Evolutionary conservation across 352 stramenopile genomes (phyloP).

Genomic region (Detonula confervacea): DNA sequence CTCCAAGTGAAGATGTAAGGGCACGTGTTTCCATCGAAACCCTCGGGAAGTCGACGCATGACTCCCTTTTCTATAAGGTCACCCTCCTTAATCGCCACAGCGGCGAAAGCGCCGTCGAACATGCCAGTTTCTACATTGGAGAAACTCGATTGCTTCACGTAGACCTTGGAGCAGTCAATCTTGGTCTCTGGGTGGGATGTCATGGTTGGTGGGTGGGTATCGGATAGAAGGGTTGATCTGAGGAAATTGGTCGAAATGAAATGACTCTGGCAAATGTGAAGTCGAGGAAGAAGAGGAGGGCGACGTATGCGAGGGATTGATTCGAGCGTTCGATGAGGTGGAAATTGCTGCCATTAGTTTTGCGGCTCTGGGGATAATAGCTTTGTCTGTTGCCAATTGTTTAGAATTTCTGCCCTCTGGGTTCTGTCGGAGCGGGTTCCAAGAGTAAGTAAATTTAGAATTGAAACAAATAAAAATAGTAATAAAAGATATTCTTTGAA

Average conservation of each 20-base stretch:
- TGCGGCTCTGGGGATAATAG: no score
- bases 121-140: slow-evolving; percentile 67
- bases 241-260: no score
- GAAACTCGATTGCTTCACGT: slow-evolving; percentile 74
- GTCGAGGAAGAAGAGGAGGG: slow-evolving; percentile 66
- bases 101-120: slow-evolving; percentile 73
- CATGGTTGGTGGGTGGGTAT: slow-evolving; percentile 68
- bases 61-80: slow-evolving; percentile 77
- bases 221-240: no score
- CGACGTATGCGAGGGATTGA: no score
- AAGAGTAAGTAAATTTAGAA: no score
- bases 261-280: slow-evolving; percentile 71
- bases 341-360: no score
- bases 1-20: slow-evolving; percentile 80
- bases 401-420: no score
- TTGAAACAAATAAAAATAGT: no score
- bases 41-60: slow-evolving; percentile 75
- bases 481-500: no score
- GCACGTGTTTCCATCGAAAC: slow-evolving; percentile 77
- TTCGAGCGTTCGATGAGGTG: no score
- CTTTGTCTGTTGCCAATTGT: no score
- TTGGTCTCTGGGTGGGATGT: slow-evolving; percentile 68
- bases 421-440: no score
- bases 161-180: slow-evolving; percentile 78
- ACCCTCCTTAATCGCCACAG: slow-evolving; percentile 65